Percentiles rank a stretch among this genome's conserved stretches.
phyloP scores from a whole-genome alignment of 2,329 filamentous ascomycete genomes.

The Coniella lustricola region DNA sequence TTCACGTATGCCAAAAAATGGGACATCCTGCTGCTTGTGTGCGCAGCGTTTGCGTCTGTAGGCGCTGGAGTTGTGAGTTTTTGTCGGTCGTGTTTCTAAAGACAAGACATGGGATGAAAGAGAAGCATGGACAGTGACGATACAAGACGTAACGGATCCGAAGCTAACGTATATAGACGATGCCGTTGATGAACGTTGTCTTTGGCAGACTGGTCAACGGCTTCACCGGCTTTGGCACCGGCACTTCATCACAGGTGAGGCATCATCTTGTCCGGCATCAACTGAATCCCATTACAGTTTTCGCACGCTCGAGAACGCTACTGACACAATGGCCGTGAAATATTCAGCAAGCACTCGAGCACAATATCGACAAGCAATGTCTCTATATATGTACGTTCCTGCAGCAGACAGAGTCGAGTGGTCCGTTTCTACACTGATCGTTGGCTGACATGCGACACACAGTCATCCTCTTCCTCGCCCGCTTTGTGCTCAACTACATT shows the following conservation, averaged over 20 bases:
- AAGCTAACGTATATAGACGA: too few relatives aligned
- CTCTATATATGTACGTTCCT: slow-evolving; percentile 2
- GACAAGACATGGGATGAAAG: too few relatives aligned
- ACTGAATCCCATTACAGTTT: too few relatives aligned
- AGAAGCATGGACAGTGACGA: too few relatives aligned
- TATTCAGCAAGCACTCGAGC: background rate
- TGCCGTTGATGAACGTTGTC: slow-evolving; percentile 54
- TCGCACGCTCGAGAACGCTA: background rate
- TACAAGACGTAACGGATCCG: too few relatives aligned
- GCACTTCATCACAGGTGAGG: slow-evolving; percentile 8
- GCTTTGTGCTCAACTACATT: slow-evolving; percentile 6
- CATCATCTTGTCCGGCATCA: too few relatives aligned
- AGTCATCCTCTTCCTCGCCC: slow-evolving; percentile 11
- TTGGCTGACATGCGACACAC: background rate
- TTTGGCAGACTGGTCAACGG: slow-evolving; percentile 45
- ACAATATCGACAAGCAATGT: slow-evolving; percentile 2
- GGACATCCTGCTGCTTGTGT: slow-evolving; percentile 41
- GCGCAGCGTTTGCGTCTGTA: slow-evolving; percentile 41
- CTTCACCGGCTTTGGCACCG: slow-evolving; percentile 31
- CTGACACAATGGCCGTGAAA: background rate
- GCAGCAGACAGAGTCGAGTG: too few relatives aligned
- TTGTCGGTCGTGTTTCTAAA: background rate
- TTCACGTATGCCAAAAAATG: slow-evolving; percentile 48
- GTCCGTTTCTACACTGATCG: background rate
- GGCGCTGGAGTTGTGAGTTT: slow-evolving; percentile 36